These are phyloP conservation scores for Angomonas ambiguus DNA, from an alignment of 208 protist genomes.

Conservation along the genomic window DNA sequence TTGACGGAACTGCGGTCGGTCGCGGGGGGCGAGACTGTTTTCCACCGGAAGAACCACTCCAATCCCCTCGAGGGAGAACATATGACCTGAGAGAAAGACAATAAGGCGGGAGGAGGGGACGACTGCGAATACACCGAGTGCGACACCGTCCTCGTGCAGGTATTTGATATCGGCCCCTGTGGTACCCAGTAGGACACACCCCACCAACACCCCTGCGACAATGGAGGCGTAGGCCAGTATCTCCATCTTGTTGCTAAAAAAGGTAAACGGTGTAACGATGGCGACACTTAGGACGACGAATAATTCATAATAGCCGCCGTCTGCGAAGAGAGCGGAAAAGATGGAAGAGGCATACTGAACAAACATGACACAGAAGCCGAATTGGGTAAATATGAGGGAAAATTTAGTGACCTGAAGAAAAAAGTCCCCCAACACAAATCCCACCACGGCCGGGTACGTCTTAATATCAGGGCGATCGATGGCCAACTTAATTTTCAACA, in stretches of 20 bases:
- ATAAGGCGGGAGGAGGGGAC: conserved; percentile 40
- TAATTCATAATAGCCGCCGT: conserved; percentile 27
- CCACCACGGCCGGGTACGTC: conserved; percentile 76
- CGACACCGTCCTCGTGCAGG: conserved; percentile 37
- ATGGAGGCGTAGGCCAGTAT: conserved; percentile 59
- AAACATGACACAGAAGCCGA: conserved; percentile 84
- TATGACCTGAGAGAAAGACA: conserved; percentile 73
- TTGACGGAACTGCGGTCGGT: conserved; percentile 30
- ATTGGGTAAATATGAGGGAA: conserved; percentile 80
- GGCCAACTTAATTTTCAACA: conserved; percentile 50
- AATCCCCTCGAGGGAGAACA: conserved; percentile 79
- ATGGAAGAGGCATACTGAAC: conserved; percentile 74
- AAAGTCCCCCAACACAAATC: conserved; percentile 47
- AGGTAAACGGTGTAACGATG: conserved; percentile 64
- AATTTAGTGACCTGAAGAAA: conserved; percentile 61
- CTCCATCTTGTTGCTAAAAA: conserved; percentile 57
- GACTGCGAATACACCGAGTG: conserved; percentile 21
- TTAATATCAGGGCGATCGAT: conserved; percentile 51
- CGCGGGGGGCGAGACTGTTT: conserved; percentile 55
- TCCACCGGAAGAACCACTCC: conserved; percentile 72
- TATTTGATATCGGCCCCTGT: conserved; percentile 36
- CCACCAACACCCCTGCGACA: conserved; percentile 54
- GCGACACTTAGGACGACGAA: conserved; percentile 46
- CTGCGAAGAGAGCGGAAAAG: conserved; percentile 42
- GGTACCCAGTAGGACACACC: conserved; percentile 44